Evolutionary conservation across 192 early-diverging fungal genomes (phyloP).

Genomic region (Dissophora globulifera): DNA sequence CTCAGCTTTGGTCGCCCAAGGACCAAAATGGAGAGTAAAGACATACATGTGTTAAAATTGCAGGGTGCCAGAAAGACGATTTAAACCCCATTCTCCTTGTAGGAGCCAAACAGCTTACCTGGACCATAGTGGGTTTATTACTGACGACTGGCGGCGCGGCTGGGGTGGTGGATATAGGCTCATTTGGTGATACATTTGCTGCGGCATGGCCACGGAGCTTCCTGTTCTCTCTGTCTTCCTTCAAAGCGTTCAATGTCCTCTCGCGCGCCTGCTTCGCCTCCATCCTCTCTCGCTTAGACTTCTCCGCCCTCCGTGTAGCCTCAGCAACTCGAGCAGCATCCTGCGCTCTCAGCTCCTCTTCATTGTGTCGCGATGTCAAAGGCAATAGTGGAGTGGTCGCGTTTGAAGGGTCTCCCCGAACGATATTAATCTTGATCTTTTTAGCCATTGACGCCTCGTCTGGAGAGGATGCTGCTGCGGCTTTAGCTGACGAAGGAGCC

Average conservation of each 20-base stretch:
- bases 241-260: conserved; percentile 32
- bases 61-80: no score
- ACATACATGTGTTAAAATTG: no score
- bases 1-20: no score
- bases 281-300: conserved; percentile 23
- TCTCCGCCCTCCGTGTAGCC: conserved; percentile 20
- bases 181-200: not conserved
- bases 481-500: not conserved
- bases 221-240: conserved; percentile 36
- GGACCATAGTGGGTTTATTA: conserved; percentile 21
- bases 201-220: conserved; percentile 5
- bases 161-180: no score
- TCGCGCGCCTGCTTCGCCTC: conserved; percentile 30
- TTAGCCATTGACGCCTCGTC: conserved; percentile 5
- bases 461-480: not conserved
- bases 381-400: conserved; percentile 8
- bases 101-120: conserved; percentile 23
- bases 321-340: conserved; percentile 24
- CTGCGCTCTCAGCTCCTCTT: conserved; percentile 13
- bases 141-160: no score
- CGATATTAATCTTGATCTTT: conserved; percentile 50
- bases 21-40: no score
- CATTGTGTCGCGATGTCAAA: conserved; percentile 33
- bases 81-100: not conserved
- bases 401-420: conserved; percentile 5